Base-by-base conservation (phyloP, 306 rosid species). In the Fagus crenata region DNA sequence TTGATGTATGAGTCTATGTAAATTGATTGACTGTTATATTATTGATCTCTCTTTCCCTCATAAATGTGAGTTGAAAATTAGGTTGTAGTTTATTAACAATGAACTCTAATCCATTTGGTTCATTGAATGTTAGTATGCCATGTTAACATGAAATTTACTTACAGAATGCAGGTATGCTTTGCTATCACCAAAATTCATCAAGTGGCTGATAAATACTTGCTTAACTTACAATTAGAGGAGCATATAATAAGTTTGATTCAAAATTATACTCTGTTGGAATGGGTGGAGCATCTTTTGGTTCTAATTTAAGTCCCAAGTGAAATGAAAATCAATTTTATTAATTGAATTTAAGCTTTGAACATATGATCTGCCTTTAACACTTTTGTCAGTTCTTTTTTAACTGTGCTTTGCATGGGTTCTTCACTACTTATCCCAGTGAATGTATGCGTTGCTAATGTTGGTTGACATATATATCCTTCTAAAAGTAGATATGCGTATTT, bases 401-500 rank as follows among this genome's bases (percentile, higher is more conserved):
- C 40, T n/a, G 40, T 32, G 15, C 35, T 31, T 65, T 65, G 49
- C 28, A 6, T 15, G 43, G 68, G 49, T 17, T 39, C 39, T 39
- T 65, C 49, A 15, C 15, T 65, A 2, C 49, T 7, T 63, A 15
- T 35, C 22, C 31, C 71, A 6, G n/a, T 36, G 71, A 65, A 37
- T 37, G 71, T 42, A 65, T 65, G 43, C 46, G 7, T 65, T 65
- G 46, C 13, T 37, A 39, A 15, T 39, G 15, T 65, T 65, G 70
- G 70, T 36, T 37, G 13, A 14, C 12, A 22, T 5, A 65, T 22
- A 63, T 79, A 40, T 79, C 32, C 56, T 49, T 58, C 5, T 35
- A 40, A 18, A 77, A 22, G 15, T 58, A 28, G 79, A 63, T 58
- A 17, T 42, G 74, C 17, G 73, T 64, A 73, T 53, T 67, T 37